Evolutionary conservation across 2,329 filamentous ascomycete species (phyloP), one percentile per base, ranked within the genome.

Genomic region (Coleophoma cylindrospora): DNA sequence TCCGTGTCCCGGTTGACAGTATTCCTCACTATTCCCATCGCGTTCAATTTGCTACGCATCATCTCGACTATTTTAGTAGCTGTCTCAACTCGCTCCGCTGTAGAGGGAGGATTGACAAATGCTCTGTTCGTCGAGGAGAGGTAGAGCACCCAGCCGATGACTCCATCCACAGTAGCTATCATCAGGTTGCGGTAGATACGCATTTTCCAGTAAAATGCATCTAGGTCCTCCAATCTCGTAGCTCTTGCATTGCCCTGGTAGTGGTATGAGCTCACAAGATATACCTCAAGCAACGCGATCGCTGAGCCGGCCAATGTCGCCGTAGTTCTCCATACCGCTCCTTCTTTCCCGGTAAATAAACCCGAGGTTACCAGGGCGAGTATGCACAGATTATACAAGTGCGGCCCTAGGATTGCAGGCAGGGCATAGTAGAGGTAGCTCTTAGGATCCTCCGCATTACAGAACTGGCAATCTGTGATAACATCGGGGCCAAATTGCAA

Each of bases 361-460:
- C 79, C 73, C 0, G 87, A 90, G 0, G 92, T 97, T 1, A 81
- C 83, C 41, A 89, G 60, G 4, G 88, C 89, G 15, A 96, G 69
- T 43, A 85, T 68, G 49, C 81, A 69, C 46, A 96, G 76, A 70
- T 96, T 94, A 44, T 84, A 64, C 9, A 97, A 72, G 68, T 99
- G 92, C n/a, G 89, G 86, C 13, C 81, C 74, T 1, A 91, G 61
- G 8, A 95, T 71, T 22, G 81, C 75, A 0, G 92, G 88, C 0
- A 95, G 69, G 13, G 87, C 85, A 70, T 95, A 97, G 65, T 88
- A 79, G 45, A 95, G 77, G 72, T 91, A 96, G 40, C 79, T 81
- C 36, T 72, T 74, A 5, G 82, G 77, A 44, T 87, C 82, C 51
- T 88, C 84, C n/a, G 81, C 70, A 46, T 72, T 75, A 77, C 91